Base-by-base conservation (phyloP, 805 yeast genomes). In the Candida parachauliodes region DNA sequence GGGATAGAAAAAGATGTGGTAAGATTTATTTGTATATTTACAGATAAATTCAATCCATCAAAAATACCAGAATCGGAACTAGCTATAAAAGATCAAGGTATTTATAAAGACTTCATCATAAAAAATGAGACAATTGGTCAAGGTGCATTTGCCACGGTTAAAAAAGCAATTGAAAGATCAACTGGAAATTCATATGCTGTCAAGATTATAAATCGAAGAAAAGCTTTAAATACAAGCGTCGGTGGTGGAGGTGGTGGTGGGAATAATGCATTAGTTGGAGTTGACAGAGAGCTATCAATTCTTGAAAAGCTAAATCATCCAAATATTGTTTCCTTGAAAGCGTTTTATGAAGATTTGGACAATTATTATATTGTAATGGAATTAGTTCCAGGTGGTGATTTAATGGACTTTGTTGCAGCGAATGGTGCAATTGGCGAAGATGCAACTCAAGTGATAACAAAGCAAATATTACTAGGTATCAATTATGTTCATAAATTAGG, bases 81-180 rank as follows among this genome's bases (percentile, higher is more conserved):
- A 10, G 37, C 16, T 8, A 42, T 40, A 34, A 59, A 48, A 41
- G 69, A 68, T 38, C 68, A 74, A 22, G 88, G 89, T 1, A 79
- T 86, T 8, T 70, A 72, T 49, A 76, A 74, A 41, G 79, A 83
- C 51, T 93, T 81, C 59, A 83, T 86, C 10, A 77, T 91, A 15
- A 76, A 82, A 42, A 86, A 83, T 54, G 95, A 85, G 51, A 81
- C 86, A 11, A 85, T 91, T 1, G 98, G 98, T 1, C 93, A 88
- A 50, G 98, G 98, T n/a, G 98, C 98, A 8, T 91, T 91, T 72
- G 98, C 98, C 5, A 84, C 89, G 1, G 98, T 93, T 20, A 83
- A 88, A 48, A 87, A 87, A 55, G 96, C 94, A 4, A 79, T 89
- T 1, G 93, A 88, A 52, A 74, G 97, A 44, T 61, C 77, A 5